Evolutionary conservation across 164 flowering plant species (phyloP).

Genomic region (Magnolia officinalis): DNA sequence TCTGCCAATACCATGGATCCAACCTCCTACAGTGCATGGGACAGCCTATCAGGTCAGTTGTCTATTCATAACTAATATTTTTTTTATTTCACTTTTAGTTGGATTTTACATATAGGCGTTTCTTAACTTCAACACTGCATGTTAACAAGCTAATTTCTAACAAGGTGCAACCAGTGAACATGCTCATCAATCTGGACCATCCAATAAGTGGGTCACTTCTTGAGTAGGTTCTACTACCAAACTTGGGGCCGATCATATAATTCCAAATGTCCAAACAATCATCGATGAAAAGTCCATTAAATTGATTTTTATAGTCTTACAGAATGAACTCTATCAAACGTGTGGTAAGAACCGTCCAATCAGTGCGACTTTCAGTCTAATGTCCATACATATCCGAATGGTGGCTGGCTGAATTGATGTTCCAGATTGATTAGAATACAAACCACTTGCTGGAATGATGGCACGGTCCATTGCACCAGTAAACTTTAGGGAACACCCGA

Average conservation of each 20-base stretch:
- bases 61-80: background rate
- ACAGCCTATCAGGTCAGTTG: slow-evolving; percentile 64
- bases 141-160: background rate
- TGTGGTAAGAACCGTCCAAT: too few relatives aligned
- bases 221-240: background rate
- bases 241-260: background rate
- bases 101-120: background rate
- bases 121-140: background rate
- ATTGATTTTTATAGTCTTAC: too few relatives aligned
- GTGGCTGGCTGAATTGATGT: too few relatives aligned
- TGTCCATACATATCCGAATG: too few relatives aligned
- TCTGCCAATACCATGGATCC: slow-evolving; percentile 33
- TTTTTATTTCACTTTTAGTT: background rate
- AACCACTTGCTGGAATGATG: too few relatives aligned
- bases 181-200: background rate
- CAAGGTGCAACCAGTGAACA: background rate
- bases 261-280: background rate
- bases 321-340: too few relatives aligned
- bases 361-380: too few relatives aligned
- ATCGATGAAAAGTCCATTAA: too few relatives aligned
- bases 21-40: slow-evolving; percentile 49
- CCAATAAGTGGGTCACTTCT: background rate
- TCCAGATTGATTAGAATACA: too few relatives aligned
- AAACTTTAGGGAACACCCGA: too few relatives aligned
- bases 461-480: too few relatives aligned